Conservation (phyloP, 2,329 filamentous ascomycete species). For the Chrysoporthe puriensis region DNA sequence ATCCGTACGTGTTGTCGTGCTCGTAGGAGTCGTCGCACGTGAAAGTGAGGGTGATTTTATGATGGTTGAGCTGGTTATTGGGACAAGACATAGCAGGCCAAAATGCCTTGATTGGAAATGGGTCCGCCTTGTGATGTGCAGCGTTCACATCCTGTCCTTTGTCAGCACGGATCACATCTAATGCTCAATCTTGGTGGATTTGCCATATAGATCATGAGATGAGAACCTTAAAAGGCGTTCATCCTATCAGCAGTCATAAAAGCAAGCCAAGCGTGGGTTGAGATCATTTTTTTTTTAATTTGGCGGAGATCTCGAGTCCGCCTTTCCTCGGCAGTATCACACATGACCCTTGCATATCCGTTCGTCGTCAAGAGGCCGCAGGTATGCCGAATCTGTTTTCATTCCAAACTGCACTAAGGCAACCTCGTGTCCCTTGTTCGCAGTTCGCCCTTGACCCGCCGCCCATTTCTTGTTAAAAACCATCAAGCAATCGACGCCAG, state of each 20-base stretch:
- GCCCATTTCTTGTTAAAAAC: constrained; percentile 39
- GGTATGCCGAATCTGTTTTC: constrained; percentile 33
- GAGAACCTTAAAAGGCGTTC: background rate
- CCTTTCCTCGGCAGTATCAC: constrained; percentile 26
- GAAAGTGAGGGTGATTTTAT: too few relatives aligned
- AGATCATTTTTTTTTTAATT: constrained; percentile 28
- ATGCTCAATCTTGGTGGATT: background rate
- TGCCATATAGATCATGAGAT: background rate
- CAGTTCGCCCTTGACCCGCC: constrained; percentile 38
- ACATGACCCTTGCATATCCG: constrained; percentile 25
- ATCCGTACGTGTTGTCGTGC: too few relatives aligned
- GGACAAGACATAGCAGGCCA: background rate
- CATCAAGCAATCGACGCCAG: constrained; percentile 41
- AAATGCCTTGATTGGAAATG: background rate
- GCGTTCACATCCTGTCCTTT: background rate
- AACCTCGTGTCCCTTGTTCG: constrained; percentile 36
- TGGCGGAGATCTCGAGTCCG: constrained; percentile 28
- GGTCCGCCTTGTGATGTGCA: too few relatives aligned
- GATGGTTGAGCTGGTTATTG: background rate
- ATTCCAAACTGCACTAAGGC: constrained; percentile 41
- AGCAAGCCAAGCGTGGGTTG: constrained; percentile 13
- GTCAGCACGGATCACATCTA: background rate
- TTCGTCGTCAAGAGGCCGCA: constrained; percentile 28
- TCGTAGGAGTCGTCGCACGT: too few relatives aligned
- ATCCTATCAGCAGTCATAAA: background rate